These are phyloP conservation scores for Syncephalis plumigaleata DNA, from an alignment of 371 early-diverging fungal species.

Conservation along the genomic window DNA sequence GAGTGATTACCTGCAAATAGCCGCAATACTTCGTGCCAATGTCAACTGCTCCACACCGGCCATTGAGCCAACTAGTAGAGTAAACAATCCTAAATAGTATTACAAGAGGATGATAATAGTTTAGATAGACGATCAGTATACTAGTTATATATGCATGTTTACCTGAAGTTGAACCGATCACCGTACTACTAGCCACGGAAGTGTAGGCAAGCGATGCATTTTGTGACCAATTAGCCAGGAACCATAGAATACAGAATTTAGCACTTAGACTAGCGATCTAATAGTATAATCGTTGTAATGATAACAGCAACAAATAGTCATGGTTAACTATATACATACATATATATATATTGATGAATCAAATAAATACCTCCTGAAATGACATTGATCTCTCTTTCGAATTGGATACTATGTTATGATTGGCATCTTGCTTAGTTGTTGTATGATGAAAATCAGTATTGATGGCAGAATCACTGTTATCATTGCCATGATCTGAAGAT, in stretches of 20 bases:
- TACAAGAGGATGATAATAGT: neutral
- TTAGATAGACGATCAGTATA: neutral
- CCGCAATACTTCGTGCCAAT: slow-evolving; percentile 29
- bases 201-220: slow-evolving; percentile 65
- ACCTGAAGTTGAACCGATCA: slow-evolving; percentile 55
- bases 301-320: neutral
- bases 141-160: neutral
- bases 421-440: neutral
- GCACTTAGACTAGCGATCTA: slow-evolving; percentile 46
- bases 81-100: slow-evolving; percentile 32
- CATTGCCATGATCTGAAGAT: too few species aligned
- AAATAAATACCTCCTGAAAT: neutral
- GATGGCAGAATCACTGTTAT: too few species aligned
- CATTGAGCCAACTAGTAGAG: slow-evolving; percentile 44
- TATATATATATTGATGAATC: neutral
- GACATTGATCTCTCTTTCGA: neutral
- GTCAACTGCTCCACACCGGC: slow-evolving; percentile 39
- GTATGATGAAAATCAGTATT: too few species aligned
- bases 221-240: slow-evolving; percentile 50
- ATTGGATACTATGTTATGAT: neutral
- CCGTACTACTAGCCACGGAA: slow-evolving; percentile 60
- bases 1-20: slow-evolving; percentile 23
- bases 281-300: slow-evolving; percentile 8
- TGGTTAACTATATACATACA: too few species aligned
- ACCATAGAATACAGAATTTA: slow-evolving; percentile 66